These are phyloP conservation scores for Tympanopsis confertula DNA, from an alignment of 2,329 filamentous ascomycete species.

Conservation along the genomic window DNA sequence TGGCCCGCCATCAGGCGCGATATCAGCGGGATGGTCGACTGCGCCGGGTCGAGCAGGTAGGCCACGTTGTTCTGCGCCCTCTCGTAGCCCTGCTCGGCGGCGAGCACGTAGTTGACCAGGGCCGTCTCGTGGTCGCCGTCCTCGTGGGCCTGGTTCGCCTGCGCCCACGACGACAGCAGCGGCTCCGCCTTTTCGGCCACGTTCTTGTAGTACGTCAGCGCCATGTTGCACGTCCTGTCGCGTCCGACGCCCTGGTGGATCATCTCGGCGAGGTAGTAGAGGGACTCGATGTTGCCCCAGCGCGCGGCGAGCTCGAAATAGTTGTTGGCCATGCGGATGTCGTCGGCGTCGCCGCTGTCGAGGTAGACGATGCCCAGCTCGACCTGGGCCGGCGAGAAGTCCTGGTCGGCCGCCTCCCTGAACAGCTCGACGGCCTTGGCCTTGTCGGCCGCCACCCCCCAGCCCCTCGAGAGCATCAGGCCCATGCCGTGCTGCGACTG, in stretches of 20 bases:
- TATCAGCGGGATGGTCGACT: too few relatives aligned
- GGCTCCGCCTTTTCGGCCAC: constrained; percentile 65
- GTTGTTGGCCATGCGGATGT: constrained; percentile 65
- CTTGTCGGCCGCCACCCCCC: constrained; percentile 62
- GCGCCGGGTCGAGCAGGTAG: constrained; percentile 73
- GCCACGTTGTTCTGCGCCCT: constrained; percentile 82
- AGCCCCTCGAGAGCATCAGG: constrained; percentile 70
- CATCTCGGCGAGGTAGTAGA: constrained; percentile 86
- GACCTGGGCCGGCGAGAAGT: constrained; percentile 70
- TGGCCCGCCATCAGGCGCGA: too few relatives aligned
- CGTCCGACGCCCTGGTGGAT: constrained; percentile 69
- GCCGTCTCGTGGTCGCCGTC: constrained; percentile 69
- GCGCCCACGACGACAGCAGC: constrained; percentile 65
- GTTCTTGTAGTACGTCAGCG: constrained; percentile 71
- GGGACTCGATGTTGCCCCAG: constrained; percentile 76
- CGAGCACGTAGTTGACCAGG: constrained; percentile 71
- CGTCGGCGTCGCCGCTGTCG: constrained; percentile 56
- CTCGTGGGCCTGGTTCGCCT: constrained; percentile 75
- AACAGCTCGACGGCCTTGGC: constrained; percentile 65
- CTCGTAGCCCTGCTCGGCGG: constrained; percentile 86
- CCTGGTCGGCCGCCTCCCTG: constrained; percentile 68
- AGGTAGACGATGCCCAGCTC: constrained; percentile 74
- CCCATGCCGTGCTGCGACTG: constrained; percentile 78
- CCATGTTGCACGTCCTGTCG: constrained; percentile 66
- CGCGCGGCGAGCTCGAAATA: constrained; percentile 81